phyloP scores from a whole-genome alignment of 192 early-diverging fungal species.

The Chytriomyces hyalinus region DNA sequence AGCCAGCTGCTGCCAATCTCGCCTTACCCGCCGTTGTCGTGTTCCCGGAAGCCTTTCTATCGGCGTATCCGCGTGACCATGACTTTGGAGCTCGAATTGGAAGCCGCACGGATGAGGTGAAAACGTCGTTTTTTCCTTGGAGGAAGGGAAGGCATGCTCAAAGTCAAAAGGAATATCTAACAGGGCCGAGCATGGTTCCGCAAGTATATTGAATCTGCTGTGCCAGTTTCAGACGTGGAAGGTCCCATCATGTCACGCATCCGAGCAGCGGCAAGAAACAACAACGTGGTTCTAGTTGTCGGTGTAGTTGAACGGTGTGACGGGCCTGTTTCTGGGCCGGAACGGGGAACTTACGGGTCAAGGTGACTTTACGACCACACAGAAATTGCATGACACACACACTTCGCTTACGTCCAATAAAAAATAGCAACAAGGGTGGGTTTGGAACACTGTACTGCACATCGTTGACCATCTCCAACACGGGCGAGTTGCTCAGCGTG shows the following conservation, averaged over 20 bases:
- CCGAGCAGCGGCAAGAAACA: neutral
- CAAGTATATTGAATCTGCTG: neutral
- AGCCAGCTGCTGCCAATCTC: neutral
- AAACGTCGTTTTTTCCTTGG: neutral
- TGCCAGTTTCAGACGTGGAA: constrained; percentile 9
- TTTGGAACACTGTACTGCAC: constrained; percentile 1
- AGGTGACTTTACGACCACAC: no score
- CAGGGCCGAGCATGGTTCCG: constrained; percentile 4
- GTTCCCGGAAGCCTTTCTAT: constrained; percentile 2
- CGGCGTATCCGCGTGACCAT: neutral
- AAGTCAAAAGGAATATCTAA: neutral
- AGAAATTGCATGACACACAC: no score
- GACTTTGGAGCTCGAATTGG: constrained; percentile 2
- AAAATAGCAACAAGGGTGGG: neutral
- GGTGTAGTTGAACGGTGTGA: neutral
- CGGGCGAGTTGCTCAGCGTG: neutral
- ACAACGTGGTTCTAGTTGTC: neutral
- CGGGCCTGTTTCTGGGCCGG: constrained; percentile 1
- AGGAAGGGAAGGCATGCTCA: neutral
- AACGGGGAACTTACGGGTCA: neutral
- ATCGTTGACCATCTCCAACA: neutral
- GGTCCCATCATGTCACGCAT: constrained; percentile 7
- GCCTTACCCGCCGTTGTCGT: neutral
- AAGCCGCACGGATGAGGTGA: neutral
- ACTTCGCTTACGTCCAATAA: no score